Evolutionary conservation across 768 basidiomycete species (phyloP), one percentile per base, ranked within the genome.

Genomic region (Tubosaeta sp.): DNA sequence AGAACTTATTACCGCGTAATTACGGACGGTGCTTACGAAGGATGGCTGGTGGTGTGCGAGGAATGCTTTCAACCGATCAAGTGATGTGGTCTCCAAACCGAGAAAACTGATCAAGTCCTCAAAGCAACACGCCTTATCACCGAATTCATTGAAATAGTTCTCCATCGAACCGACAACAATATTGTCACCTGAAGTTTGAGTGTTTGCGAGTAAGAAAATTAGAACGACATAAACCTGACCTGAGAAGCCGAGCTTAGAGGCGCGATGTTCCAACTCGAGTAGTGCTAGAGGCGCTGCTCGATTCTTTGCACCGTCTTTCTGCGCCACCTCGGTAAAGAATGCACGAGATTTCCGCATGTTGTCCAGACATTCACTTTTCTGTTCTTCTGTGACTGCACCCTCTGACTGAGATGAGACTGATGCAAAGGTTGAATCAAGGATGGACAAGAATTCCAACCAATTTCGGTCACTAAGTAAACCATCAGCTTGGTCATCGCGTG

Each of bases 111-210:
- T 78, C 37, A 95, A 71, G 60, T 97, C 94, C 69, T 95, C 93
- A 52, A 84, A 90, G 66, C 91, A 92, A 67, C 88, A 91, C 6
- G 85, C 75, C 68, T 93, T 95, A 66, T 85, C 82, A 29, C 88
- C 86, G 59, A 92, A 81, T 52, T 72, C 73, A 37, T 79, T 72
- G 62, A 92, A 83, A 67, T 95, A 95, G 44, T 75, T 69, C 60
- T 82, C 73, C 63, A 93, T 70, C 50, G 85, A 72, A 11, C 67
- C 61, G 31, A 78, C 64, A 50, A 85, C 58, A 27, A 70, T 68
- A 12, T 60, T 59, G 27, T 74, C 46, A 59, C 82, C 85, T 88
- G 27, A 33, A 41, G 31, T 44, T 39, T 63, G 43, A 52, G 50
- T 32, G 2, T 29, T 46, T 17, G 33, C 14, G 43, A 53, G 27